Evolutionary conservation across 495 filamentous ascomycete species (phyloP), one percentile per base, ranked within the genome.

Genomic region (Trichoderma virens): DNA sequence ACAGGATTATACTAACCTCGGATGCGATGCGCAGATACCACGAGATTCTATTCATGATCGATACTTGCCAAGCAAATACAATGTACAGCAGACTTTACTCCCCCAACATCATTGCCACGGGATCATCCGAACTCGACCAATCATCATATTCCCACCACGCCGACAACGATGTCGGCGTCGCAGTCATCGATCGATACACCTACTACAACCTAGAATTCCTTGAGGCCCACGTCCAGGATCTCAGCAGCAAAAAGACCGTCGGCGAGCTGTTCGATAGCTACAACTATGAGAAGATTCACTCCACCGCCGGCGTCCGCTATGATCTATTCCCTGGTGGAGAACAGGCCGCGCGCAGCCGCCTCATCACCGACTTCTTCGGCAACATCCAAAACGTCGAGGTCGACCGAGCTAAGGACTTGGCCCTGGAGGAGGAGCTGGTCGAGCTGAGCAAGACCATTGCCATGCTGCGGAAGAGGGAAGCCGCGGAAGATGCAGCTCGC

Each of bases 11-110:
- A 68, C 54, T 64, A 60, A 45, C 11, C 31, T n/a, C n/a, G n/a
- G n/a, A n/a, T n/a, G n/a, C n/a, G n/a, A 27, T 20, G n/a, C 14
- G n/a, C 62, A 88, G 85, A 70, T 92, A 92, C 72, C 91, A 98
- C 69, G 94, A 98, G 74, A 84, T 98, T 67, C 84, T 98, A 64
- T 98, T 98, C 80, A 98, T 98, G 94, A 98, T 98, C 77, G 94
- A 98, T 76, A 98, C 94, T 0, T 98, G 94, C 76, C 94, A 98
- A 78, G 94, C 94, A 41, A 98, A 98, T 70, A 98, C 94, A 14
- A 97, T 98, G 90, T 98, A 96, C 79, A 91, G 85, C 71, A 93
- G 96, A 74, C 89, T 98, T 74, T 98, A 98, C 79, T 93, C 90
- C 28, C 93, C 94, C 28, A 96, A 96, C 65, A 97, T 98, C 68